A percentile compares a stretch with the other conserved stretches of the same genome.
These are phyloP conservation scores for Neophaeococcomyces mojaviensis DNA, from an alignment of 2,329 filamentous ascomycete genomes.

Conservation along the genomic window DNA sequence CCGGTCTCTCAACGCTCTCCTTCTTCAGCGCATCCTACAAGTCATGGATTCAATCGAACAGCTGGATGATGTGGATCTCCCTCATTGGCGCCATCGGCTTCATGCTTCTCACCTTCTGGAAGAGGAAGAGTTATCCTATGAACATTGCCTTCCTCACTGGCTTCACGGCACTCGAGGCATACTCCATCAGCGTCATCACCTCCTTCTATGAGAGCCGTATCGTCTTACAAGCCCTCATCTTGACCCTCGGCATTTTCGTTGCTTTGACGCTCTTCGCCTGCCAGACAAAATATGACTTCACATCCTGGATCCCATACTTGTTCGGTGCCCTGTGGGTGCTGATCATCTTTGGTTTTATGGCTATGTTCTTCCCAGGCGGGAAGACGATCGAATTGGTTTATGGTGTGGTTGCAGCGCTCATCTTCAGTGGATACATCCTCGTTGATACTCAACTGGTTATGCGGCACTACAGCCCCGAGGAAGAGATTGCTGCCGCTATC, in stretches of 20 bases:
- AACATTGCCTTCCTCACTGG: constrained; percentile 87
- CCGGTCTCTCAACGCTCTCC: constrained; percentile 69
- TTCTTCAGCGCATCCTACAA: constrained; percentile 79
- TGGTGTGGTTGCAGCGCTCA: constrained; percentile 68
- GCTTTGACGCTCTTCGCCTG: constrained; percentile 74
- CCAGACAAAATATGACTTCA: constrained; percentile 98
- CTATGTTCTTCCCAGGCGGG: constrained; percentile 76
- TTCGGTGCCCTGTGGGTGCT: constrained; percentile 85
- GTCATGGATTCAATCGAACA: constrained; percentile 75
- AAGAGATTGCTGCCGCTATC: constrained; percentile 93
- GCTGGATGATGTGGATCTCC: constrained; percentile 79
- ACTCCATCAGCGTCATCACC: constrained; percentile 84
- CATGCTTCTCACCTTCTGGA: constrained; percentile 87
- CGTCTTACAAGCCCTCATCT: constrained; percentile 80
- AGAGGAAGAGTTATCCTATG: constrained; percentile 87
- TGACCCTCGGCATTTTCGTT: constrained; percentile 65
- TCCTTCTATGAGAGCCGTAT: constrained; percentile 79
- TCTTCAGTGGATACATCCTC: constrained; percentile 92
- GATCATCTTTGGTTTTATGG: constrained; percentile 88
- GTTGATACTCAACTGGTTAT: constrained; percentile 95
- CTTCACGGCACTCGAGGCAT: constrained; percentile 89
- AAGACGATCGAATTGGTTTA: constrained; percentile 79
- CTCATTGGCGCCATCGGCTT: constrained; percentile 76
- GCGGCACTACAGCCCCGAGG: constrained; percentile 93
- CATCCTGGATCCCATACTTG: constrained; percentile 90